Evolutionary conservation across 306 rosid species (phyloP), one percentile per base, ranked within the genome.

Genomic region (Fagus sylvatica): DNA sequence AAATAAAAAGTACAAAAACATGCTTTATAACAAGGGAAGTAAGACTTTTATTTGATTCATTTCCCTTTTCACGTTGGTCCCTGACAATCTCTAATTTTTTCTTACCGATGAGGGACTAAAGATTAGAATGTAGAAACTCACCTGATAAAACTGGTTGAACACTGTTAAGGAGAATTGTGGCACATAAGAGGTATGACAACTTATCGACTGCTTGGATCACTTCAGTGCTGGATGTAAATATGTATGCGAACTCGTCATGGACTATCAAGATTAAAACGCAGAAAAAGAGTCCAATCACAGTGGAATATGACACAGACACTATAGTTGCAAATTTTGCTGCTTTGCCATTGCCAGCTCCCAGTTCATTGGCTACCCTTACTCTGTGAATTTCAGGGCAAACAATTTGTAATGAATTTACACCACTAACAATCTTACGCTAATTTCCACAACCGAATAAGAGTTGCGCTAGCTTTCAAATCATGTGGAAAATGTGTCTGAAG

Each of bases 131-230:
- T 2, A 2, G 12, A 65, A 42, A 6, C 39, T 19, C 40, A 88
- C 95, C 95, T 6, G 96, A 92, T 4, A 92, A 54, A 71, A 92
- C 75, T 1, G 97, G 95, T 30, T 92, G 95, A 56, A 92, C 84
- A 6, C 93, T 92, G 56, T 92, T 92, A 66, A 92, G 89, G 30
- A 92, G 84, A 74, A 92, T 83, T 6, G 93, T 85, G 53, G 80
- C 2, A 3, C 87, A 93, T 30, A 92, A 74, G 56, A 92, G 91
- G 30, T 71, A 54, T 1, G 88, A 33, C 86, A 92, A 64, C 3
- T 55, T 2, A 34, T 87, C 74, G 28, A 90, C 92, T 3, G 85
- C 89, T 40, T 85, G 33, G 7, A 92, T 74, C 3, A 92, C 93
- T 5, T 46, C 57, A 12, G 84, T 3, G 11, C 88, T 88, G 8